A percentile compares a stretch with the other conserved stretches of the same genome.
Evolutionary conservation across 257 asterid species (phyloP).

Genomic region (Nicotiana benthamiana): DNA sequence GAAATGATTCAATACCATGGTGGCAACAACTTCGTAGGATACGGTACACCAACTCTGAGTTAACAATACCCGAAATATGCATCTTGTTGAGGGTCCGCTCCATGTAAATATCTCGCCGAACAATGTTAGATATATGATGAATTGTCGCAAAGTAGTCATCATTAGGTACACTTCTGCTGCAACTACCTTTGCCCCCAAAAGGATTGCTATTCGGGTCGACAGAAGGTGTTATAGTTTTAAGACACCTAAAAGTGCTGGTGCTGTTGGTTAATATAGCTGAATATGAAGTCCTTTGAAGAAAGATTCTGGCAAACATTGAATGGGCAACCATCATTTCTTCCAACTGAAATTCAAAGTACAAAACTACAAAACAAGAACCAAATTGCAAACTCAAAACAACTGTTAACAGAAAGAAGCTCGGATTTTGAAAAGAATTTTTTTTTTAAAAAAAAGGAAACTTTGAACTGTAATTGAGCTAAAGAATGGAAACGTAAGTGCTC

Average conservation of each 20-base stretch:
- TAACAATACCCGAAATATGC: conserved; percentile 56
- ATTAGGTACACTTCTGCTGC: conserved; percentile 38
- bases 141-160: conserved; percentile 89
- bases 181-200: conserved; percentile 16
- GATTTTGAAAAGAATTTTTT: too few relatives aligned
- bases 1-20: conserved; percentile 73
- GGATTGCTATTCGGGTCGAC: conserved; percentile 20
- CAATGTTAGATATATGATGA: conserved; percentile 90
- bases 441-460: too few relatives aligned
- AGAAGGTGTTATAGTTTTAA: conserved; percentile 19
- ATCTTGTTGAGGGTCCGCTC: conserved; percentile 92
- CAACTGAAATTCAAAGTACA: too few relatives aligned
- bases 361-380: too few relatives aligned
- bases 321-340: too few relatives aligned
- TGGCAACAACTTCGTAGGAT: conserved; percentile 75
- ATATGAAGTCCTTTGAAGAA: conserved; percentile 19
- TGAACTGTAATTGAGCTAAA: too few relatives aligned
- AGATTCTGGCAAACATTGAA: conserved; percentile 15
- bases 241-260: conserved; percentile 12
- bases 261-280: neutral
- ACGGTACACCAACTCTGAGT: conserved; percentile 82
- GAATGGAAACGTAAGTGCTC: too few relatives aligned
- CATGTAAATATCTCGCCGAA: conserved; percentile 78
- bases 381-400: neutral
- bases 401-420: too few relatives aligned